Conservation (phyloP, 2,329 filamentous ascomycete genomes). For the Purpureocillium lavendulum region DNA sequence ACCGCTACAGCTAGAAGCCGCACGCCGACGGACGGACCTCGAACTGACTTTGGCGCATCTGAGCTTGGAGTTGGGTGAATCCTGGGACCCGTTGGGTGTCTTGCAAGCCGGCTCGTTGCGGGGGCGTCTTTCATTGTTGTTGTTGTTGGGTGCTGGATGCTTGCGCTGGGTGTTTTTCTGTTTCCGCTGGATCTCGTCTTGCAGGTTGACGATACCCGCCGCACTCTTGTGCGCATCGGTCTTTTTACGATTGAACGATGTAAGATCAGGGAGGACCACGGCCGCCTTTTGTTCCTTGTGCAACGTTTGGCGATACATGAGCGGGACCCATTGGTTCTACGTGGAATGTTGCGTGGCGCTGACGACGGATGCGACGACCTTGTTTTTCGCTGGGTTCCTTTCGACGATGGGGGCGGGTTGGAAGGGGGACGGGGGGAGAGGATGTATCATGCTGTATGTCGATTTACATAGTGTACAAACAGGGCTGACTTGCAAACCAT, state of each 20-base stretch:
- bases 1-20: conserved; percentile 18
- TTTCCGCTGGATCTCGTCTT: too few relatives aligned
- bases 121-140: neutral
- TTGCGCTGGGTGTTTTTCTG: neutral
- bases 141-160: neutral
- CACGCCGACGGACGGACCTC: too few relatives aligned
- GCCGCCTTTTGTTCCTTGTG: neutral
- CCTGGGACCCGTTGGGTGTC: neutral
- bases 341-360: too few relatives aligned
- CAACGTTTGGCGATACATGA: neutral
- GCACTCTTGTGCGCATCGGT: too few relatives aligned
- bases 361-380: too few relatives aligned
- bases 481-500: neutral
- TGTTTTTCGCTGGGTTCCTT: too few relatives aligned
- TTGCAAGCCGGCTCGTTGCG: neutral
- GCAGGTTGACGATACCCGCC: neutral
- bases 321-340: too few relatives aligned
- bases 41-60: conserved; percentile 1
- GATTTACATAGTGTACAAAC: conserved; percentile 1
- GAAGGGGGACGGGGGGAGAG: neutral
- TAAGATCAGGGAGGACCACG: neutral
- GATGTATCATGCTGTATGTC: neutral
- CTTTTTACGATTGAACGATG: conserved; percentile 2
- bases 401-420: too few relatives aligned
- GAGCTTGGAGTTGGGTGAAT: conserved; percentile 5